Percentiles rank a stretch among this genome's conserved stretches.
Conservation (phyloP, 2,329 filamentous ascomycete species). For the Canariomyces notabilis region DNA sequence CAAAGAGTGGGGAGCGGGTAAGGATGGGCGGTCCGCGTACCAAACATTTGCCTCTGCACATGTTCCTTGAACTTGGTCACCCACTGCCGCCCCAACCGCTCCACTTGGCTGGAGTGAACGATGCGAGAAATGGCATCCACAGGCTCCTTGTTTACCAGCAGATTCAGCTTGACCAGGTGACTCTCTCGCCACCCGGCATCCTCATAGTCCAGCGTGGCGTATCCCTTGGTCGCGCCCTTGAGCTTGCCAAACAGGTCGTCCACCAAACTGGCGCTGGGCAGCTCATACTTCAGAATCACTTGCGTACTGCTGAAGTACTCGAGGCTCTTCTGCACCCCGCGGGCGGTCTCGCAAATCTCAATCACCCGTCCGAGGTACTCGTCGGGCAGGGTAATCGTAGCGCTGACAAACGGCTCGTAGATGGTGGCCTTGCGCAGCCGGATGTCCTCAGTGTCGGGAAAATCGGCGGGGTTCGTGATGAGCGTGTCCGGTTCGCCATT, state of each 20-base stretch:
- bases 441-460: constrained; percentile 63
- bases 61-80: constrained; percentile 96
- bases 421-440: constrained; percentile 41
- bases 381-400: constrained; percentile 85
- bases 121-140: constrained; percentile 94
- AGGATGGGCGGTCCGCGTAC: constrained; percentile 69
- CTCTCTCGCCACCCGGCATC: constrained; percentile 82
- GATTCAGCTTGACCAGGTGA: constrained; percentile 79
- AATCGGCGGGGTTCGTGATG: constrained; percentile 80
- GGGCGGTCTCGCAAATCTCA: constrained; percentile 85
- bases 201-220: constrained; percentile 94
- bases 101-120: constrained; percentile 75
- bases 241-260: constrained; percentile 97
- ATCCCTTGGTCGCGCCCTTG: constrained; percentile 89
- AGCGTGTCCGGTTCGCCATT: constrained; percentile 68
- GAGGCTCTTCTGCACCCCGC: constrained; percentile 79
- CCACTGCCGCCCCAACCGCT: constrained; percentile 79
- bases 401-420: constrained; percentile 63
- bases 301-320: constrained; percentile 90
- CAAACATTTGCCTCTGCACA: constrained; percentile 91
- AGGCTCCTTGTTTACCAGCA: constrained; percentile 87
- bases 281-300: constrained; percentile 88
- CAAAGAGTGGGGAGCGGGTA: background rate
- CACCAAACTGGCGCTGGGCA: constrained; percentile 84
- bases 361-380: constrained; percentile 94